These are phyloP conservation scores for Fusarium graminum DNA, from an alignment of 2,329 filamentous ascomycete genomes.

Conservation along the genomic window DNA sequence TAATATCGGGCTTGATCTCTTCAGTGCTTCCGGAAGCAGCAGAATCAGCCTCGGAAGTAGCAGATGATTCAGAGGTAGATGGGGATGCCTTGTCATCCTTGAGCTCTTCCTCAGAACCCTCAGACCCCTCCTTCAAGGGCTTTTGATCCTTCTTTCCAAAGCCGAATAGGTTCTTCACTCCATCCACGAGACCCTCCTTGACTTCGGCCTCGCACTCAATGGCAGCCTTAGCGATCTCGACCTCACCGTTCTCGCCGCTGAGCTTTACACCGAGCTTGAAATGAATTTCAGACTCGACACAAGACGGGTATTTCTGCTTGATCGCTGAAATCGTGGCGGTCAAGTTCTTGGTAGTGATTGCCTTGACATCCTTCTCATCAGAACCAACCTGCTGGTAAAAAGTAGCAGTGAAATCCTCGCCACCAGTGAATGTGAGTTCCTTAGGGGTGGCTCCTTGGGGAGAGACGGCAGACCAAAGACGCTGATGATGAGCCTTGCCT, in stretches of 20 bases:
- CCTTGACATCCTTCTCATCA: constrained; percentile 71
- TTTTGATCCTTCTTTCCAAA: constrained; percentile 88
- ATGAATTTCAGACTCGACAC: constrained; percentile 79
- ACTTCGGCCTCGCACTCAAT: constrained; percentile 89
- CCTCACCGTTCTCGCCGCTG: constrained; percentile 79
- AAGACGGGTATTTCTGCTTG: constrained; percentile 79
- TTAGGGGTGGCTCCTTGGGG: constrained; percentile 81
- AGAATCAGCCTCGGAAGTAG: constrained; percentile 54
- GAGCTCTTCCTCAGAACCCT: constrained; percentile 55
- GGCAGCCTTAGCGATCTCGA: constrained; percentile 79
- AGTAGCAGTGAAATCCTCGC: constrained; percentile 82
- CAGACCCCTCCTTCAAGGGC: constrained; percentile 67
- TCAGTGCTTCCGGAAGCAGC: constrained; percentile 61
- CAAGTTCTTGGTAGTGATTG: constrained; percentile 84
- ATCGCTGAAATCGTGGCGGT: constrained; percentile 85
- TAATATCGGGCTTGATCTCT: constrained; percentile 65
- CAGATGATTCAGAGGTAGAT: constrained; percentile 46
- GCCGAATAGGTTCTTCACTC: constrained; percentile 95
- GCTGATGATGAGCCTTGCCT: constrained; percentile 80
- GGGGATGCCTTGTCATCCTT: constrained; percentile 57
- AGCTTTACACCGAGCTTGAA: constrained; percentile 85
- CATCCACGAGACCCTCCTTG: constrained; percentile 88
- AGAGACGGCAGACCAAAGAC: constrained; percentile 84
- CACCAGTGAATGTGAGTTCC: constrained; percentile 85
- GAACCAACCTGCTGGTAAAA: constrained; percentile 80